phyloP scores from a whole-genome alignment of 1,139 yeast species.

The Suzukiozyma palmioleophila region DNA sequence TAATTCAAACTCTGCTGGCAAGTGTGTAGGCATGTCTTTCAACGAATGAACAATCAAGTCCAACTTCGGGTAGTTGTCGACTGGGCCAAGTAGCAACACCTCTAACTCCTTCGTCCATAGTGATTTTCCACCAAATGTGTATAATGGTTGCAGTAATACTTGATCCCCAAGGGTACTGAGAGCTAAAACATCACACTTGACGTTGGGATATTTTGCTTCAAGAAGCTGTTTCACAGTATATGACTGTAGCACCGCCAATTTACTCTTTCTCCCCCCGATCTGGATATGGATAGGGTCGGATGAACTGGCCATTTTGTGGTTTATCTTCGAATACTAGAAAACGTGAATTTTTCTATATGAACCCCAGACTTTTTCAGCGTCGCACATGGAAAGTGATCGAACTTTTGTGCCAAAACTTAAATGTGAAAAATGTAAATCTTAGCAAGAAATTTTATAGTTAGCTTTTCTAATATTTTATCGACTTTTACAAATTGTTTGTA shows the following conservation, averaged over 20 bases:
- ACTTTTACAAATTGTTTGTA: too few relatives aligned
- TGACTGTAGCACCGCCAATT: slow-evolving; percentile 82
- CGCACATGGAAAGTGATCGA: too few relatives aligned
- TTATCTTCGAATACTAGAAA: too few relatives aligned
- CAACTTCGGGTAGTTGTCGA: slow-evolving; percentile 61
- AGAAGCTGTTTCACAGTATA: slow-evolving; percentile 66
- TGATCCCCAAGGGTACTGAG: slow-evolving; percentile 88
- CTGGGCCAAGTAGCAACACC: slow-evolving; percentile 58
- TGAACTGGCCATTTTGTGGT: too few relatives aligned
- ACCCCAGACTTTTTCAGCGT: too few relatives aligned
- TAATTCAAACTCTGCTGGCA: slow-evolving; percentile 85
- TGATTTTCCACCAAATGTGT: slow-evolving; percentile 93
- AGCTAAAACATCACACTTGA: slow-evolving; percentile 65
- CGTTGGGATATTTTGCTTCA: slow-evolving; percentile 54
- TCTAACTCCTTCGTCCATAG: slow-evolving; percentile 96
- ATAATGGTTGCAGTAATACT: slow-evolving; percentile 77
- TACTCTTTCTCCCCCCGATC: slow-evolving; percentile 88
- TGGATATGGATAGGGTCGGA: slow-evolving; percentile 24
- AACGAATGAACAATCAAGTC: slow-evolving; percentile 92
- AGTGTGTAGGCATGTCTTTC: slow-evolving; percentile 89
- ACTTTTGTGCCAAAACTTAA: too few relatives aligned
- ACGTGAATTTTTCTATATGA: too few relatives aligned
- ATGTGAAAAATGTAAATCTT: too few relatives aligned
- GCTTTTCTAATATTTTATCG: too few relatives aligned
- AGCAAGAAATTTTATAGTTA: too few relatives aligned